Evolutionary conservation across 228 moss, liverwort and hornwort species (phyloP).

Genomic region (Sphagnum fallax): DNA sequence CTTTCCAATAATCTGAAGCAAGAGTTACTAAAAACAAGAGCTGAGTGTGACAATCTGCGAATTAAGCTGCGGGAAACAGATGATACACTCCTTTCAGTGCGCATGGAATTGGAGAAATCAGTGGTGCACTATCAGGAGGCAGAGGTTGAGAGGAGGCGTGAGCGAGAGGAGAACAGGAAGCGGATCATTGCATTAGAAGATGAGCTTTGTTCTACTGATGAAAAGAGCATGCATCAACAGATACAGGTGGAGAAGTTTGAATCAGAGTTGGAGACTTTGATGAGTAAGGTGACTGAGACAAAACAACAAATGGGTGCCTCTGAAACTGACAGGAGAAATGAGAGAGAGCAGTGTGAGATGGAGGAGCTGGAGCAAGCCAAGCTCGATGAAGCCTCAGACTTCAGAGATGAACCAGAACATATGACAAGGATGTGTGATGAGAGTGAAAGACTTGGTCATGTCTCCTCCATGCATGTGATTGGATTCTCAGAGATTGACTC

Average conservation of each 20-base stretch:
- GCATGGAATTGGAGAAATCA: conserved; percentile 42
- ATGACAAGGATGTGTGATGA: too few relatives aligned
- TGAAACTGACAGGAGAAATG: conserved; percentile 56
- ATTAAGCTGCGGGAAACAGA: conserved; percentile 42
- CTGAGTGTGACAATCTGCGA: conserved; percentile 38
- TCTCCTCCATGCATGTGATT: too few relatives aligned
- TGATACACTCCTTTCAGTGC: conserved; percentile 46
- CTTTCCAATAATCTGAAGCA: conserved; percentile 38
- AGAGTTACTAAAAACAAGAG: conserved; percentile 22
- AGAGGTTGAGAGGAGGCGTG: conserved; percentile 50
- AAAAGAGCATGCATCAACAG: conserved; percentile 29
- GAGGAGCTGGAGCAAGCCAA: conserved; percentile 60
- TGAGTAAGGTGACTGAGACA: conserved; percentile 36
- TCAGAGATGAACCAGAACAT: too few relatives aligned
- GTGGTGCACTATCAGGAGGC: conserved; percentile 38
- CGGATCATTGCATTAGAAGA: conserved; percentile 28
- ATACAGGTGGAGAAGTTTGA: conserved; percentile 50
- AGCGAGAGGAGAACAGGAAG: conserved; percentile 28
- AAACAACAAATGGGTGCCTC: conserved; percentile 32
- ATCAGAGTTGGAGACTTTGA: conserved; percentile 53
- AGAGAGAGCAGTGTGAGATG: conserved; percentile 54
- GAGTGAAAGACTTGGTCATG: too few relatives aligned
- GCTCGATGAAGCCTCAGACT: conserved; percentile 25
- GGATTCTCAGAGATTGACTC: too few relatives aligned
- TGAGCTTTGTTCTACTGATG: conserved; percentile 12